Evolutionary conservation across 2,329 filamentous ascomycete species (phyloP), one percentile per base, ranked within the genome.

Genomic region (Diaporthe velutina): DNA sequence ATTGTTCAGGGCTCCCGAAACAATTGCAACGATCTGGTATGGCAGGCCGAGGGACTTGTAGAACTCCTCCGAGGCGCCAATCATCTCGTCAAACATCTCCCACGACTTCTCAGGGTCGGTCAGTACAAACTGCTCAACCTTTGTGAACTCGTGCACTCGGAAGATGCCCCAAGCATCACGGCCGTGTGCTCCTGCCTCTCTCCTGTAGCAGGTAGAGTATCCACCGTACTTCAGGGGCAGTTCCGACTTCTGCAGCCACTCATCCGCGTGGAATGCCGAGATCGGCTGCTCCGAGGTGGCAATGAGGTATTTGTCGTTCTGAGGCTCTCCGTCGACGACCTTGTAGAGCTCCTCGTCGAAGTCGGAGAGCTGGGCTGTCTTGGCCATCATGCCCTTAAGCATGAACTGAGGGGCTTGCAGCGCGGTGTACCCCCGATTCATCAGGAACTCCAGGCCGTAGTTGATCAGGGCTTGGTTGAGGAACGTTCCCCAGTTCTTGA

Each of bases 311-410:
- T 90, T 84, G 79, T 93, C 93, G 86, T 98, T 98, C 86, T 98
- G 97, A 68, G 94, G 95, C 80, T 95, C 91, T 77, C 95, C 92
- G 79, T 97, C 95, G 78, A 96, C 92, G 33, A 99, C 96, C 86
- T 98, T 98, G 90, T 99, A 99, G 70, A 99, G 88, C 84, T 98
- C 96, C 83, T 98, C 97, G 81, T 99, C 97, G 81, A 99, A 99
- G 81, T 98, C 94, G 79, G 97, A 95, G 35, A 99, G 91, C 85
- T 99, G 97, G 3, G 97, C 97, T 0, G 97, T 99, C 89, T 98
- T 98, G 76, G 94, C 96, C 97, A 99, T 99, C 83, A 95, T 93
- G 68, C 98, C 94, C 84, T 94, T 94, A 77, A 96, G 90, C 94
- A 98, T 98, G 88, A 99, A 97, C 82, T 95, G 95, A 2, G 96